Evolutionary conservation across 139 green algal species (phyloP), one percentile per base, ranked within the genome.

Genomic region (Tetradesmus lagerheimii): DNA sequence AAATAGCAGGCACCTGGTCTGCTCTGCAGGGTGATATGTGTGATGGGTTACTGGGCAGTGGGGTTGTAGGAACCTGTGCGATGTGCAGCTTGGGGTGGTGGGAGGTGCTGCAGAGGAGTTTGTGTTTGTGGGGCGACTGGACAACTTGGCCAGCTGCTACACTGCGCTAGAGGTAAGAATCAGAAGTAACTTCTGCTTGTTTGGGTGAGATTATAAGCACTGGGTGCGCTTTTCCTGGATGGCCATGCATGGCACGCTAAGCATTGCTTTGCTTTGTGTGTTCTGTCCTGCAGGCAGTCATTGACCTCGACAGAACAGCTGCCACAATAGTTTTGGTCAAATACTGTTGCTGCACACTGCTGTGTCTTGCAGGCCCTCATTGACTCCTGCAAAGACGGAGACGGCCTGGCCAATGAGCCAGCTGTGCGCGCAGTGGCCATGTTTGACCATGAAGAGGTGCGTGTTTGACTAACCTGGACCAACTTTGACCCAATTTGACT

Each of bases 401-500:
- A 45, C 38, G 77, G 92, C 0, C 90, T 98, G 62, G 92, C 87
- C 34, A 90, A 96, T 15, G 97, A 98, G 93, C 89, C 88, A 11
- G 93, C 93, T 2, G 94, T 99, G 75, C 96, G 96, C 4, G 93
- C 96, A 37, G 83, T 99, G 0, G 97, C 97, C 1, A 93, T 99
- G 64, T 99, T 99, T 90, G 98, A 99, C 89, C 96, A 99, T 90
- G 98, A 99, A 91, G 98, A 99, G 89, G 97, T 99, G 2, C 96
- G 97, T 18, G 96, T 37, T 34, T 16, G 91, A 77, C 29, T 27
- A 77, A 74, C 8, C n/a, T n/a, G n/a, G n/a, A n/a, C n/a, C n/a
- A n/a, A n/a, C n/a, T n/a, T n/a, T n/a, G n/a, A n/a, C n/a, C n/a
- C n/a, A n/a, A 14, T 62, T 62, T 62, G 47, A 62, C 47, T 14